Percentiles rank a stretch among this genome's conserved stretches.
phyloP scores from a whole-genome alignment of 2,329 filamentous ascomycete genomes.

The Fonsecaea multimorphosa region DNA sequence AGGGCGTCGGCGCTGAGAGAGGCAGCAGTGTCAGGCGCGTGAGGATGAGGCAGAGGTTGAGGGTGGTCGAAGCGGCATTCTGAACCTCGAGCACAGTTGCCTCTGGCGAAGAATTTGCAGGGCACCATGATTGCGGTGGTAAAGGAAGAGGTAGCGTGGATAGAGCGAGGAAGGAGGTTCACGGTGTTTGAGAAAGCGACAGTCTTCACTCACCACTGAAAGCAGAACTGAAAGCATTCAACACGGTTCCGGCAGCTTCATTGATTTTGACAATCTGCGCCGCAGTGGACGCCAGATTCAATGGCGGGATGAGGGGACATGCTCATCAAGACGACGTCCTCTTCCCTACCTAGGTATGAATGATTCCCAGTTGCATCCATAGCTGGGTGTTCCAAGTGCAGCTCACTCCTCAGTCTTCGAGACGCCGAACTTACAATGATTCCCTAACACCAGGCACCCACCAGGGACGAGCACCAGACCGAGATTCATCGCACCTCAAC shows the following conservation, averaged over 20 bases:
- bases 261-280: not conserved
- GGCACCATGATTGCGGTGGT: not conserved
- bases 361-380: not conserved
- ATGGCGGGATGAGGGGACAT: not conserved
- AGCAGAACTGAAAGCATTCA: not conserved
- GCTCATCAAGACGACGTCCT: not conserved
- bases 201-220: not conserved
- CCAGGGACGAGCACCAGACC: not conserved
- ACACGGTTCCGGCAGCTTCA: not conserved
- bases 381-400: not conserved
- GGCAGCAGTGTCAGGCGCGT: not conserved
- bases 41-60: not conserved
- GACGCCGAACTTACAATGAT: no score
- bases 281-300: not conserved
- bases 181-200: not conserved
- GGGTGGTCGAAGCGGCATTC: slow-evolving; percentile 17
- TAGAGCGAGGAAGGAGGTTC: not conserved
- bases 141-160: not conserved
- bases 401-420: not conserved
- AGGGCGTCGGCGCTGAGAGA: not conserved
- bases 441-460: no score
- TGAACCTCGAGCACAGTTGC: slow-evolving; percentile 16
- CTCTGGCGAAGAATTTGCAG: slow-evolving; percentile 20
- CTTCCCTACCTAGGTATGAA: not conserved
- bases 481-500: not conserved